Evolutionary conservation across 257 asterid species (phyloP).

Genomic region (Solanum rostratum): DNA sequence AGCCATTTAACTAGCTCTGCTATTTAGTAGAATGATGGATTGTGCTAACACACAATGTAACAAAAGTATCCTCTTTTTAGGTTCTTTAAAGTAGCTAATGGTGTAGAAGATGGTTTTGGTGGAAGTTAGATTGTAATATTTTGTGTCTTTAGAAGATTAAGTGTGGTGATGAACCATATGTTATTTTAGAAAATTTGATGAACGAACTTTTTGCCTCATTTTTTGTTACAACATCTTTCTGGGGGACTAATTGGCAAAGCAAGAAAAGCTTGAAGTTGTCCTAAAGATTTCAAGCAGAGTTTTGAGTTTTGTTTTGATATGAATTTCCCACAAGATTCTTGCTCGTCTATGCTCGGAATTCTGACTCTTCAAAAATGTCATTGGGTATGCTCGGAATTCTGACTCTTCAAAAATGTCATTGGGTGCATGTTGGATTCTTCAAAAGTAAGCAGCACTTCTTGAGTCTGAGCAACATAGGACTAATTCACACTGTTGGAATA

Average conservation of each 20-base stretch:
- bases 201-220: constrained; percentile 6
- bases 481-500: neutral
- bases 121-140: constrained; percentile 4
- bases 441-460: neutral
- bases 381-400: neutral
- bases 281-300: neutral
- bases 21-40: constrained; percentile 16
- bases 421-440: neutral
- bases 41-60: constrained; percentile 47
- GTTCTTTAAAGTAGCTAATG: constrained; percentile 15
- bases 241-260: neutral
- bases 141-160: constrained; percentile 7
- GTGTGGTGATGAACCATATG: constrained; percentile 5
- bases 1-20: neutral
- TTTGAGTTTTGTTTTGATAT: neutral
- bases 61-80: constrained; percentile 16
- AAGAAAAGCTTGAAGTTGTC: too few species aligned
- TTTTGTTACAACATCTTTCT: neutral
- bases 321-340: neutral
- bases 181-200: constrained; percentile 20
- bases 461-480: neutral
- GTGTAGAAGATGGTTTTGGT: constrained; percentile 7
- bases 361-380: too few species aligned
- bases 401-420: neutral
- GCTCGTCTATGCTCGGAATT: too few species aligned